Evolutionary conservation across 1,284 basidiomycete species (phyloP).

Genomic region (Puccinia hordei): DNA sequence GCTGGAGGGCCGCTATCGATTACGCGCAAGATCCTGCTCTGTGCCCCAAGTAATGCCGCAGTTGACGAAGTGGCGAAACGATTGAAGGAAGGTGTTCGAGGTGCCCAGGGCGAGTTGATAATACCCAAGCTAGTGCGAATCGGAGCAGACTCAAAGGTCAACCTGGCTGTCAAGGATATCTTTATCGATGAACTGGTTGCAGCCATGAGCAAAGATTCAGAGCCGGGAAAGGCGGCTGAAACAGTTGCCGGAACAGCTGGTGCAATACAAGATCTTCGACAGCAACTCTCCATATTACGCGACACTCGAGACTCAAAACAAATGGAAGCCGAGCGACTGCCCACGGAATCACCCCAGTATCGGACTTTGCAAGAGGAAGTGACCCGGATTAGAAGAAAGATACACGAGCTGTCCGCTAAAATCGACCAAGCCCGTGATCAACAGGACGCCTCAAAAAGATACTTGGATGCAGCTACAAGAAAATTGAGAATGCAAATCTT

Average conservation of each 20-base stretch:
- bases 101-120: conserved; percentile 65
- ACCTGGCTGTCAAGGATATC: conserved; percentile 79
- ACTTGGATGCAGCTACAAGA: conserved; percentile 75
- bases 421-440: conserved; percentile 79
- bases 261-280: conserved; percentile 64
- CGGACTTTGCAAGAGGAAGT: conserved; percentile 64
- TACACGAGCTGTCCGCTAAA: conserved; percentile 68
- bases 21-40: conserved; percentile 77
- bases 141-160: conserved; percentile 78
- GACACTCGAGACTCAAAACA: conserved; percentile 67
- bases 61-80: conserved; percentile 94
- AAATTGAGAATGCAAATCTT: conserved; percentile 76
- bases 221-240: conserved; percentile 51
- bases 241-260: conserved; percentile 59
- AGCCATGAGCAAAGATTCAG: conserved; percentile 64
- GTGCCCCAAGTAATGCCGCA: conserved; percentile 97
- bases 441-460: conserved; percentile 71
- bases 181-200: conserved; percentile 85
- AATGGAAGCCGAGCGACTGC: conserved; percentile 64
- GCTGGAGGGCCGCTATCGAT: conserved; percentile 52
- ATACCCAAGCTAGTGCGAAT: conserved; percentile 82
- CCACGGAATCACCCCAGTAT: conserved; percentile 59
- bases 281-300: conserved; percentile 72
- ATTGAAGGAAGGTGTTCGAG: conserved; percentile 74
- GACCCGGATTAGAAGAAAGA: conserved; percentile 69